These are phyloP conservation scores for Arbutus unedo DNA, from an alignment of 148 eudicot genomes.

Conservation along the genomic window DNA sequence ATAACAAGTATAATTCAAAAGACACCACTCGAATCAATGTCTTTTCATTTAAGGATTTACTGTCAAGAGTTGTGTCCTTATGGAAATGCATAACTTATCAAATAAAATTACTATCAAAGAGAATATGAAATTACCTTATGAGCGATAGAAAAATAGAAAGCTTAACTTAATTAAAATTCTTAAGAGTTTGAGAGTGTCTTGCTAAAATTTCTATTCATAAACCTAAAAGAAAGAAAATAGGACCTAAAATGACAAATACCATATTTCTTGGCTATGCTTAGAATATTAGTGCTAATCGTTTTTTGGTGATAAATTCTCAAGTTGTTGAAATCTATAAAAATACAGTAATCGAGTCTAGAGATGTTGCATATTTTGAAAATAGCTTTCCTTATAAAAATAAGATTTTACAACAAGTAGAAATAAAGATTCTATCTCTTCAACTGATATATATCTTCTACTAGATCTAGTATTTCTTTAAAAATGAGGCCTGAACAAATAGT, in stretches of 20 bases:
- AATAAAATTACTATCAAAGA: too few species aligned
- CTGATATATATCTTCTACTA: not conserved
- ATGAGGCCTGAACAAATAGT: not conserved
- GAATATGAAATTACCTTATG: too few species aligned
- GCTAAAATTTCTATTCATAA: too few species aligned
- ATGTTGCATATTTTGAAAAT: not conserved
- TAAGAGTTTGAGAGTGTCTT: not conserved
- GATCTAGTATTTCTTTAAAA: not conserved
- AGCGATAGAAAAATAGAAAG: not conserved
- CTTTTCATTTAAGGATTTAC: too few species aligned
- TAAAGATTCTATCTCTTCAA: not conserved
- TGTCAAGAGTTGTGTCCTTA: too few species aligned
- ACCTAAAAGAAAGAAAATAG: not conserved
- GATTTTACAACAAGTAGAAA: not conserved
- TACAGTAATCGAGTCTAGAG: not conserved
- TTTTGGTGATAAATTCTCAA: not conserved
- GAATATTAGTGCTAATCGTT: not conserved
- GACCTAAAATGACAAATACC: not conserved
- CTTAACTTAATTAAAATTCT: not conserved
- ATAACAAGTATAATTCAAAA: too few species aligned
- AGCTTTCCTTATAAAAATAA: not conserved
- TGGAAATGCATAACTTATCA: too few species aligned
- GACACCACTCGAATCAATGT: too few species aligned
- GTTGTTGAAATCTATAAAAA: not conserved
- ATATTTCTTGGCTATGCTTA: not conserved